These are phyloP conservation scores for Ilex aquifolium DNA, from an alignment of 257 asterid species.

Conservation along the genomic window DNA sequence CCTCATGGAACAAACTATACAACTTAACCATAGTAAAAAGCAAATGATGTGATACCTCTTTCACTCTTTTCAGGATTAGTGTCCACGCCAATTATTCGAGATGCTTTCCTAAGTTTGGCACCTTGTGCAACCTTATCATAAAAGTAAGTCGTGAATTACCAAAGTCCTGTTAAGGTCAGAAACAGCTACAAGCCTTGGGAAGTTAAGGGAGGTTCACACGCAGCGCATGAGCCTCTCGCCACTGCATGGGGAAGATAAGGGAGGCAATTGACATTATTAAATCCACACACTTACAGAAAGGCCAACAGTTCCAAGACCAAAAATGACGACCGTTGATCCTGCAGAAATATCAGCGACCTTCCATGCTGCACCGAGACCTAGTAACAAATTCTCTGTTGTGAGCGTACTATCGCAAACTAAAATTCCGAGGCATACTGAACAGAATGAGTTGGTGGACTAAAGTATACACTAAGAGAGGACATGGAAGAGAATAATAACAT, in stretches of 20 bases:
- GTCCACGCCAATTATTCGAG: constrained; percentile 86
- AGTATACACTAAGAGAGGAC: too few species aligned
- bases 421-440: too few species aligned
- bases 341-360: constrained; percentile 76
- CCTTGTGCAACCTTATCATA: constrained; percentile 85
- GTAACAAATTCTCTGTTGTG: constrained; percentile 1
- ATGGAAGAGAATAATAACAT: too few species aligned
- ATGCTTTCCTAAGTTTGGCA: constrained; percentile 83
- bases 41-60: constrained; percentile 35
- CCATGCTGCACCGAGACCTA: constrained; percentile 99
- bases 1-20: not conserved
- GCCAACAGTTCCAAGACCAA: constrained; percentile 98
- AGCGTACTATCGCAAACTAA: not conserved
- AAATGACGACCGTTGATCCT: constrained; percentile 81
- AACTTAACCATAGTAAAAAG: constrained; percentile 1
- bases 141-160: not conserved
- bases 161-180: not conserved
- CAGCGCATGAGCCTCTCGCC: too few species aligned
- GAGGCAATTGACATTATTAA: not conserved
- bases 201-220: not conserved
- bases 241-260: not conserved
- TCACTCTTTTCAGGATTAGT: constrained; percentile 57
- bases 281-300: constrained; percentile 67
- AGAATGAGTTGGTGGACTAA: too few species aligned
- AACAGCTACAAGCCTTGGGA: constrained; percentile 1